phyloP scores from a whole-genome alignment of 306 rosid species.

The Casuarina equisetifolia region DNA sequence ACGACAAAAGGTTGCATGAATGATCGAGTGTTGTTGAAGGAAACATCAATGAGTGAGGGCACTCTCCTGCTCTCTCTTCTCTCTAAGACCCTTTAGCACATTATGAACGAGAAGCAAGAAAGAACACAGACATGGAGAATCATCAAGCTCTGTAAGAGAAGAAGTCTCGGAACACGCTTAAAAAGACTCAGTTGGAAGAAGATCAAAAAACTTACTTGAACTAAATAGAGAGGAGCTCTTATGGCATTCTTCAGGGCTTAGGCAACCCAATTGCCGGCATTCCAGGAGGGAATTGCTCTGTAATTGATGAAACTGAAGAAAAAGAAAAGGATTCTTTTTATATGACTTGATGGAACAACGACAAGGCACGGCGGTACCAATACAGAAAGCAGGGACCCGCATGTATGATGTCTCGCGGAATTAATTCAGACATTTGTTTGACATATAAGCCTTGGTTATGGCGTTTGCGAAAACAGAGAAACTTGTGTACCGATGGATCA shows the following conservation, averaged over 20 bases:
- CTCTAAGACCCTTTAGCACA: not conserved
- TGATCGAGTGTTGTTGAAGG: not conserved
- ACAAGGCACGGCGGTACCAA: not conserved
- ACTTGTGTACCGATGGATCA: not conserved
- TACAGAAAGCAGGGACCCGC: slow-evolving; percentile 7
- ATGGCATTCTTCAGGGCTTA: not conserved
- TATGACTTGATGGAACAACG: not conserved
- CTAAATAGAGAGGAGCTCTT: not conserved
- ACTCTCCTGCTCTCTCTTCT: not conserved
- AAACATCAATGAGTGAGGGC: not conserved
- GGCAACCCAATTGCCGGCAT: not conserved
- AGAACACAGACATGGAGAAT: not conserved
- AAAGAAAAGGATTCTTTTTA: not conserved
- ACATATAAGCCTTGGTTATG: not conserved
- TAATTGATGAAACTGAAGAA: not conserved
- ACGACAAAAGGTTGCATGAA: not conserved
- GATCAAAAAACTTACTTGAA: not conserved
- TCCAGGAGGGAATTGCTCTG: not conserved
- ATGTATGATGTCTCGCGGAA: not conserved
- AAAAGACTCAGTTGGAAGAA: not conserved
- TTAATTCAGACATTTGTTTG: slow-evolving; percentile 3
- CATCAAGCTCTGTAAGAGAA: slow-evolving; percentile 1
- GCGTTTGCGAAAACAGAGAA: not conserved
- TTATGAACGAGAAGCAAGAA: not conserved
- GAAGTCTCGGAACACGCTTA: not conserved